Evolutionary conservation across 2,329 filamentous ascomycete species (phyloP).

Genomic region (Akanthomyces uredinophilus): DNA sequence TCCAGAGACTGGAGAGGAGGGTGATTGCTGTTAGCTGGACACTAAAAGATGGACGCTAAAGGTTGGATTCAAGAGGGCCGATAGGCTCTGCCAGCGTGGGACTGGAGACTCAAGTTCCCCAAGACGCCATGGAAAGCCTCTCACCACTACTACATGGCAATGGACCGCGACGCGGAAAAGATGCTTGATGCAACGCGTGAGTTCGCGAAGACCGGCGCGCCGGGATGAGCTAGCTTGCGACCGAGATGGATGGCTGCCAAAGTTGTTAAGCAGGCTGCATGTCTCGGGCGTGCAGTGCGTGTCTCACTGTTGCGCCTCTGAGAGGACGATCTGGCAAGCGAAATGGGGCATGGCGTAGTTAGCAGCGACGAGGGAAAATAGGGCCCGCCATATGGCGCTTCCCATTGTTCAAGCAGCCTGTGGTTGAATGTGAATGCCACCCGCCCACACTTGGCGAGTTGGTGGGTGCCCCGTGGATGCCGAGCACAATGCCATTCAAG

Average conservation of each 20-base stretch:
- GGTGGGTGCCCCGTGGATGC: neutral
- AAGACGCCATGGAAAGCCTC: neutral
- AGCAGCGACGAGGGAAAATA: neutral
- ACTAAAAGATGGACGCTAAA: constrained; percentile 5
- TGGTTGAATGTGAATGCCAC: too few species aligned
- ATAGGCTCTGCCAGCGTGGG: neutral
- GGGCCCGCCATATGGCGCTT: constrained; percentile 3
- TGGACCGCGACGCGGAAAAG: neutral
- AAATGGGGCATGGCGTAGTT: constrained; percentile 3
- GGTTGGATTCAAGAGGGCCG: neutral
- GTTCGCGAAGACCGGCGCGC: neutral
- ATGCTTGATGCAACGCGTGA: neutral
- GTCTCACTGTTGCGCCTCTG: constrained; percentile 33
- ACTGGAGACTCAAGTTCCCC: neutral
- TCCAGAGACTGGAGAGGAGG: neutral
- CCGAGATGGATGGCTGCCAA: neutral
- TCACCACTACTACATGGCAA: neutral
- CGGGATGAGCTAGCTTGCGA: neutral
- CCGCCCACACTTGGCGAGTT: neutral
- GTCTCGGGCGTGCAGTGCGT: constrained; percentile 32
- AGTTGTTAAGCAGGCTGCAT: constrained; percentile 19
- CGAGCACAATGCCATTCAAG: neutral
- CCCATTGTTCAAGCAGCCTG: neutral
- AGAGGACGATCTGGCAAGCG: constrained; percentile 28
- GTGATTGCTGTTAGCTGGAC: constrained; percentile 3